Base-by-base conservation (phyloP, 495 filamentous ascomycete species). In the Evansstolkia leycettana region DNA sequence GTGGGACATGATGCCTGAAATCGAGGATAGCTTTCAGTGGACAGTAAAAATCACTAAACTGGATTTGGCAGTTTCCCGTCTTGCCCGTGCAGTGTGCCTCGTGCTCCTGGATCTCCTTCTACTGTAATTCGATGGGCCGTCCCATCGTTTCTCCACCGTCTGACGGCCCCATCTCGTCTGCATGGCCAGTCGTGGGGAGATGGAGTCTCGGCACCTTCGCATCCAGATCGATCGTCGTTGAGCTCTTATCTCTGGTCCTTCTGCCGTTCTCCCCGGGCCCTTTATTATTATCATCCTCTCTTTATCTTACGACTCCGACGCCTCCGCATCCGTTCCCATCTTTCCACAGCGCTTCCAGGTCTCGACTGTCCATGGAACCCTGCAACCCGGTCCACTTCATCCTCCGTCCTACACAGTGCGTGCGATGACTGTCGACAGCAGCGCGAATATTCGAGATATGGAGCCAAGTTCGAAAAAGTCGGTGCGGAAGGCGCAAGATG, bases 401-500 rank as follows among this genome's bases (percentile, higher is more conserved):
- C 3, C 45, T 46, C 40, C 45, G 43, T 42, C 34, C 37, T 24
- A 20, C 41, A 30, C 30, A 30, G 16, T 36, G 17, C 12, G 7
- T 10, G 38, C 31, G 10, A 33, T 34, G 35, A 37, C 35, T 13
- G 34, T 38, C 29, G 36, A 23, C 17, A 29, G 18, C 38, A 24
- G 24, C 28, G 17, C 38, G 18, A 17, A 34, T 39, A 20, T 9
- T 18, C 35, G 5, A 14, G 27, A 26, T 9, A 48, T 51, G 43
- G 52, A 56, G 14, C 40, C 53, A 9, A 25, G 46, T 31, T 33
- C 54, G 6, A 49, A 51, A 5, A 29, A 34, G 47, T 38, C 13
- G 56, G 54, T 19, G 13, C 14, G 17, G 9, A 45, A 35, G 44
- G 28, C 52, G 54, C 37, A 55, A 55, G 23, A 36, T 14, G 31